Base-by-base conservation (phyloP, 2,329 filamentous ascomycete genomes). In the Sclerotinia subarctica region DNA sequence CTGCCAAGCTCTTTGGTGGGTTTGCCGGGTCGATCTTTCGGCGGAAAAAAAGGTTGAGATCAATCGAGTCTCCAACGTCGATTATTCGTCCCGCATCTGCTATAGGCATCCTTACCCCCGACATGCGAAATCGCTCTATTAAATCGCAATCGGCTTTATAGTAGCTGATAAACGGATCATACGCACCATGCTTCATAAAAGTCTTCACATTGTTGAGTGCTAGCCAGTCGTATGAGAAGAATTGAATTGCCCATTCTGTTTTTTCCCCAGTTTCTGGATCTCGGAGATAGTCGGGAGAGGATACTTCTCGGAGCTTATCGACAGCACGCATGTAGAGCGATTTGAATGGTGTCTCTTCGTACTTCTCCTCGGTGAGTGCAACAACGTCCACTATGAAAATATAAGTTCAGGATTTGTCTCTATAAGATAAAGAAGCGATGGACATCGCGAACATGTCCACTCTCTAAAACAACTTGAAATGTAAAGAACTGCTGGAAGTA, bases 121-220 rank as follows among this genome's bases (percentile, higher is more conserved):
- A 80, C 81, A 17, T 77, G 78, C 21, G 74, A 76, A 84, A 72
- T 5, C 83, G 78, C 19, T 77, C 76, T 72, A 85, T 82, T 77
- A 83, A 81, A 72, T 86, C 84, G 76, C 84, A 87, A 72, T 87
- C 84, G 49, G 81, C 83, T 67, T 82, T 79, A 74, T 86, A 86
- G 72, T 82, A 86, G 0, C 83, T 82, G 38, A 88, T 85, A 68
- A 84, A 77, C 0, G 82, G 81, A 72, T 87, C 85, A 84, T 84
- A 87, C 0, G 80, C 82, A 32, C 84, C 80, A n/a, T 70, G 13
- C 46, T 70, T 80, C 4, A 69, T 38, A 73, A 82, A 82, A 0
- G 83, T 82, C n/a, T 76, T 78, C n/a, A 53, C 21, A 64, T 64
- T 64, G 60, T 86, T 82, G 3, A 86, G 77, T 5, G 83, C 80